Evolutionary conservation across 768 basidiomycete species (phyloP), one percentile per base, ranked within the genome.

Genomic region (Cystofilobasidium capitatum): DNA sequence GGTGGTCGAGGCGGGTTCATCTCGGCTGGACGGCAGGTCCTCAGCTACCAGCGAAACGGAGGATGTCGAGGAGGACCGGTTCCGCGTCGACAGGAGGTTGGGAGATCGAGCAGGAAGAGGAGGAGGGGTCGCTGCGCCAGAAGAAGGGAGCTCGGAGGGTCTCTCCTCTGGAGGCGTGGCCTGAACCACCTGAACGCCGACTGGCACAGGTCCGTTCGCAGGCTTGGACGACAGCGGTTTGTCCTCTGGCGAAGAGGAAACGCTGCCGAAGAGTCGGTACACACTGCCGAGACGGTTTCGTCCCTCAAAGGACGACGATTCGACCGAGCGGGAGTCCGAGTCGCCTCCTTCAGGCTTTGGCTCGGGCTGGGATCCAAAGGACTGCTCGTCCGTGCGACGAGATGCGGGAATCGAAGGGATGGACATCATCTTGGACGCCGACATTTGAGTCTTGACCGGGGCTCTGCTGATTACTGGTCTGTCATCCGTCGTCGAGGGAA

Each of bases 371-470:
- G 66, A 68, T 3, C 45, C 45, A 40, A 68, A 62, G 10, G 45
- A 39, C 61, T 62, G 61, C 47, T 45, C 47, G 22, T 62, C 66
- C 0, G 61, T 40, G 40, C 44, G 49, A 12, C 66, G 61, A 22
- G 31, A 24, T 12, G 55, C 54, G 6, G 66, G 66, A 29, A 68
- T 68, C 3, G 20, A 33, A 0, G 66, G 66, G 39, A 68, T 55
- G 1, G 49, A 5, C 66, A 68, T 68, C 66, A 63, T 62, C 44
- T 55, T 62, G 57, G 47, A 51, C 31, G 51, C 42, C 10, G 39
- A 17, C n/a, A 68, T 36, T 33, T 68, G 66, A 12, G 60, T 68
- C 17, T 61, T 51, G 0, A 68, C 66, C 12, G 66, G 60, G 1
- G 57, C 42, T 10, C 9, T 33, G 10, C 35, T 24, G 31, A 20